Conservation (phyloP, 1,284 basidiomycete species). For the Ustilago nuda region DNA sequence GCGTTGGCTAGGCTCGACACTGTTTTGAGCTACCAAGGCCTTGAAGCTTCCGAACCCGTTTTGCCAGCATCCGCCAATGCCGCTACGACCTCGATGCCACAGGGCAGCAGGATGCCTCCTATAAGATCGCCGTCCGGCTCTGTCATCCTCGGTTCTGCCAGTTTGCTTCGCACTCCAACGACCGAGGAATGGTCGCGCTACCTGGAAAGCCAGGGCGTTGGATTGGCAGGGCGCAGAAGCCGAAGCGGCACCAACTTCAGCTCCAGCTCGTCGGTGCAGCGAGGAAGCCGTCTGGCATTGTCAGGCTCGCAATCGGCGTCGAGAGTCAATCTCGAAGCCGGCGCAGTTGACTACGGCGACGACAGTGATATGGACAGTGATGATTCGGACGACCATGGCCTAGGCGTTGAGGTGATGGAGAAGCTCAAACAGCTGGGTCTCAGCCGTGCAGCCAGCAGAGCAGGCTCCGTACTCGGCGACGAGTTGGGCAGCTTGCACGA, state of each 20-base stretch:
- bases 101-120: slow-evolving; percentile 10
- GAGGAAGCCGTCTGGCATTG: slow-evolving; percentile 21
- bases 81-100: slow-evolving; percentile 6
- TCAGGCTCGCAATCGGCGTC: slow-evolving; percentile 19
- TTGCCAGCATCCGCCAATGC: slow-evolving; percentile 22
- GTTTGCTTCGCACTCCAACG: slow-evolving; percentile 60
- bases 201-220: slow-evolving; percentile 59
- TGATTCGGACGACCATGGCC: slow-evolving; percentile 45
- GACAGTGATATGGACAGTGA: slow-evolving; percentile 47
- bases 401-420: slow-evolving; percentile 45
- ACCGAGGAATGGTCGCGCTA: slow-evolving; percentile 65
- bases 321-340: slow-evolving; percentile 21
- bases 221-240: slow-evolving; percentile 33
- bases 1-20: slow-evolving; percentile 35
- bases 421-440: slow-evolving; percentile 50
- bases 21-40: slow-evolving; percentile 18
- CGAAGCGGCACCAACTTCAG: slow-evolving; percentile 34
- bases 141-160: slow-evolving; percentile 19
- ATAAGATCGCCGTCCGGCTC: slow-evolving; percentile 37
- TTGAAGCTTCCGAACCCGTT: slow-evolving; percentile 5
- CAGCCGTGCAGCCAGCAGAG: slow-evolving; percentile 48
- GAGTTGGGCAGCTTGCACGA: slow-evolving; percentile 51
- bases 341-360: slow-evolving; percentile 17
- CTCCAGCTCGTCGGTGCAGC: slow-evolving; percentile 44
- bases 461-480: slow-evolving; percentile 53